Evolutionary conservation across 805 yeast genomes (phyloP), one percentile per base, ranked within the genome.

Genomic region (Candida golubevii): DNA sequence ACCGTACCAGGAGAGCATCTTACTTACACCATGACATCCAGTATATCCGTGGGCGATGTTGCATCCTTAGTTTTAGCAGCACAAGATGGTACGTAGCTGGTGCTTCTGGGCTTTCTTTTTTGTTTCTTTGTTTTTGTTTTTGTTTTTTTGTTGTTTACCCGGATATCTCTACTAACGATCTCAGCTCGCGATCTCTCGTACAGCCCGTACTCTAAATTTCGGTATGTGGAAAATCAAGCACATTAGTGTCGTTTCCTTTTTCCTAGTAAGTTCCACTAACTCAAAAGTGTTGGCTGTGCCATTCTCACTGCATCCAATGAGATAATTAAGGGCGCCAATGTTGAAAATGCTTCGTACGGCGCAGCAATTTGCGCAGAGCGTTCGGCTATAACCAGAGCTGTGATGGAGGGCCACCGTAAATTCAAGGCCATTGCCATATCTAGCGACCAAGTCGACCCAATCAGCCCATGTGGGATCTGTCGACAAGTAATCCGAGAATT

Each of bases 391-490:
- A 51, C 62, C n/a, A 59, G 59, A 36, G 46, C 45, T 6, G 44
- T 64, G 67, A 64, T 58, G 65, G 63, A 56, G 35, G 80, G 80
- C 0, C 63, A 69, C 44, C 58, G 50, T 5, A 39, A 49, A 23
- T 76, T 83, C 59, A 69, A 65, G 46, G 87, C 85, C 1, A 66
- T 88, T 45, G 95, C 83, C 4, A 77, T 88, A 8, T 69, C 85
- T 4, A 75, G 86, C 18, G 90, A 83, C 57, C 54, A 74, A 36
- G 57, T 59, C 1, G 75, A 74, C 1, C 76, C 82, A 28, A 81
- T 85, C 9, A 72, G 90, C 8, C 99, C 99, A 0, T 91, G 99
- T 62, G 99, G 99, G 4, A 83, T 93, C 32, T 91, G 99, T 58
- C 73, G 99, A 42, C 99, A 91, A 63, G 78, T 85, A 44, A 79